Evolutionary conservation across 2,329 filamentous ascomycete species (phyloP).

Genomic region (Colletotrichum siamense): DNA sequence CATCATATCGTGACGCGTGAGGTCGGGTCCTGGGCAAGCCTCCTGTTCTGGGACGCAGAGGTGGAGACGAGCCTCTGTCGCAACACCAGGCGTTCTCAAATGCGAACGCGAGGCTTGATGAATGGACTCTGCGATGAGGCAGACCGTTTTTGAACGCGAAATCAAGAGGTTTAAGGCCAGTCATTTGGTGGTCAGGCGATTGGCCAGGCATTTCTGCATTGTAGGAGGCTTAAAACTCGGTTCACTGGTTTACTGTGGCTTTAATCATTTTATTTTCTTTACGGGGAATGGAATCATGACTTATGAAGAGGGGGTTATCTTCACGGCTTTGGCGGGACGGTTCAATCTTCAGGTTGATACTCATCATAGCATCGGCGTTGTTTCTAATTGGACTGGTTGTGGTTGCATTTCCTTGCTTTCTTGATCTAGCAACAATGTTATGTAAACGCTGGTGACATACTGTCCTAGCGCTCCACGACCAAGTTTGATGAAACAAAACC

Average conservation of each 20-base stretch:
- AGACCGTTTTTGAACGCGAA: not conserved
- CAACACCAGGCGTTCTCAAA: not conserved
- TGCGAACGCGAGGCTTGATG: not conserved
- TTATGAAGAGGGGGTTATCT: slow-evolving; percentile 7
- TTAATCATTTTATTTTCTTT: not conserved
- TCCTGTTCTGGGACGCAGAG: not conserved
- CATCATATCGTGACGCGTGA: not conserved
- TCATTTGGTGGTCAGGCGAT: not conserved
- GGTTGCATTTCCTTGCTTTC: not conserved
- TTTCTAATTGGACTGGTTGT: not conserved
- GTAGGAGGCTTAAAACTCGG: not conserved
- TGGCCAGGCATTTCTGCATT: not conserved
- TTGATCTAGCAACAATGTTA: not conserved
- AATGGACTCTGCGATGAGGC: not conserved
- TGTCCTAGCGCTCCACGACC: not conserved
- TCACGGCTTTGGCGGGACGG: slow-evolving; percentile 11
- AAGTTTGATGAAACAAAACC: too few relatives aligned
- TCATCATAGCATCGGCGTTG: slow-evolving; percentile 23
- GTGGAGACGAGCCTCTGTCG: not conserved
- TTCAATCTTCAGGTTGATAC: slow-evolving; percentile 4
- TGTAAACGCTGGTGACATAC: not conserved
- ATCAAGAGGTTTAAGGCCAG: not conserved
- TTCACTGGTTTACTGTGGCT: not conserved
- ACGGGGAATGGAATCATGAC: slow-evolving; percentile 9
- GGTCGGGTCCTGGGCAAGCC: not conserved